These are phyloP conservation scores for Claviceps sorghi DNA, from an alignment of 2,329 filamentous ascomycete species.

Conservation along the genomic window DNA sequence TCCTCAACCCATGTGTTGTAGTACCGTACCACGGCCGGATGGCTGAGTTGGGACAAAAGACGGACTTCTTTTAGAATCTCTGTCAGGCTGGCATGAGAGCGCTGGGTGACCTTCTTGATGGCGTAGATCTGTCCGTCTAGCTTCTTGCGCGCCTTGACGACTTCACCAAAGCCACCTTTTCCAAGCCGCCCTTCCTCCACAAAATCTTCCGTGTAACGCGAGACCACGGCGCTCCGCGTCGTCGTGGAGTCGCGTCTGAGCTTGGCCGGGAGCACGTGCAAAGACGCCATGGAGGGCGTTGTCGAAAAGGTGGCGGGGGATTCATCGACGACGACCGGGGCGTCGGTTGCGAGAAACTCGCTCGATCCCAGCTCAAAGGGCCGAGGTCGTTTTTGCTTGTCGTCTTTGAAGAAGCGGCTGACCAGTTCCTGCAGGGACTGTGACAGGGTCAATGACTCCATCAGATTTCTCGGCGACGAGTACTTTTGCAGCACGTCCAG, in stretches of 20 bases:
- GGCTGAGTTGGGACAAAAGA: slow-evolving; percentile 80
- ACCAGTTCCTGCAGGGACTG: slow-evolving; percentile 66
- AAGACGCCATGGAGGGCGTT: slow-evolving; percentile 27
- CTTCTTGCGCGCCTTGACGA: slow-evolving; percentile 89
- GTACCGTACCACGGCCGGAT: slow-evolving; percentile 75
- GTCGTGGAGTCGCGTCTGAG: slow-evolving; percentile 48
- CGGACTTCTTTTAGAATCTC: slow-evolving; percentile 77
- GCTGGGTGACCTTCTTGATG: slow-evolving; percentile 88
- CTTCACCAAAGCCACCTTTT: slow-evolving; percentile 89
- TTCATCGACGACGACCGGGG: slow-evolving; percentile 39
- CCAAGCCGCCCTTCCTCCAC: slow-evolving; percentile 78
- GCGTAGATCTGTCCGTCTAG: slow-evolving; percentile 88
- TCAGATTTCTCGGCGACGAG: slow-evolving; percentile 60
- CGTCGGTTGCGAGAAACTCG: slow-evolving; percentile 52
- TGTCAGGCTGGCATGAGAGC: slow-evolving; percentile 62
- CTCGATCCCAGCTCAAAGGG: slow-evolving; percentile 59
- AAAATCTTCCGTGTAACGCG: slow-evolving; percentile 79
- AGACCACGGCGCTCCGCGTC: slow-evolving; percentile 36
- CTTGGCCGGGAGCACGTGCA: slow-evolving; percentile 30
- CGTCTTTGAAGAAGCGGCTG: slow-evolving; percentile 68
- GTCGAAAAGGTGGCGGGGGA: slow-evolving; percentile 24
- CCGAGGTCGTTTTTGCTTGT: slow-evolving; percentile 69
- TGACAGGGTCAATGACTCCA: slow-evolving; percentile 58
- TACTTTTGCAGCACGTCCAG: slow-evolving; percentile 62
- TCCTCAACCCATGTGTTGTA: slow-evolving; percentile 93